Percentiles rank a stretch among this genome's conserved stretches.
phyloP scores from a whole-genome alignment of 2,329 filamentous ascomycete species.

The Exserohilum rostratum region DNA sequence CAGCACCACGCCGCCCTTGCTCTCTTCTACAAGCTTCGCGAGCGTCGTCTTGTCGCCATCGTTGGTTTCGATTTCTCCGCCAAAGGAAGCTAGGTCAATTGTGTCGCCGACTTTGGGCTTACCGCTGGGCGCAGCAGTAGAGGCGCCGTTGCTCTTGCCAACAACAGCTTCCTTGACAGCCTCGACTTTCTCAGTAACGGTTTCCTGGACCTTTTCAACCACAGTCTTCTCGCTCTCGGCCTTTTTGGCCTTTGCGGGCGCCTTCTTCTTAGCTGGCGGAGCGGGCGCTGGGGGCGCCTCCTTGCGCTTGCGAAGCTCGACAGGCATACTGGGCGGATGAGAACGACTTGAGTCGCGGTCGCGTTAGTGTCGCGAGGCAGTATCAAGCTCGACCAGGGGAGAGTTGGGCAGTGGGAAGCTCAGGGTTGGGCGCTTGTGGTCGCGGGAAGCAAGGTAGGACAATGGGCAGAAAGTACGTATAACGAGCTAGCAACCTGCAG shows the following conservation, averaged over 20 bases:
- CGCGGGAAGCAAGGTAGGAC: slow-evolving; percentile 16
- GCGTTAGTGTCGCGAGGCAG: slow-evolving; percentile 31
- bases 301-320: slow-evolving; percentile 69
- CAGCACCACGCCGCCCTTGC: slow-evolving; percentile 83
- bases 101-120: slow-evolving; percentile 56
- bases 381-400: slow-evolving; percentile 6
- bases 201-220: slow-evolving; percentile 42
- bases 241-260: slow-evolving; percentile 48
- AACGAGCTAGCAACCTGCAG: slow-evolving; percentile 16
- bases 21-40: slow-evolving; percentile 79
- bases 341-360: slow-evolving; percentile 30
- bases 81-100: slow-evolving; percentile 62
- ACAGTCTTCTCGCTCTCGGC: slow-evolving; percentile 37
- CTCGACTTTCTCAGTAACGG: slow-evolving; percentile 42
- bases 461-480: slow-evolving; percentile 15
- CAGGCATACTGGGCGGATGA: slow-evolving; percentile 47
- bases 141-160: slow-evolving; percentile 28
- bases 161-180: slow-evolving; percentile 41
- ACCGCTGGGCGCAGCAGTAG: slow-evolving; percentile 28
- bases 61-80: slow-evolving; percentile 79
- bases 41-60: slow-evolving; percentile 81
- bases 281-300: slow-evolving; percentile 58
- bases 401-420: slow-evolving; percentile 8
- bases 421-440: slow-evolving; percentile 4
- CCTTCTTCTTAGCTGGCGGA: slow-evolving; percentile 56